Evolutionary conservation across 805 yeast genomes (phyloP).

Genomic region (Pichia ethanolica): DNA sequence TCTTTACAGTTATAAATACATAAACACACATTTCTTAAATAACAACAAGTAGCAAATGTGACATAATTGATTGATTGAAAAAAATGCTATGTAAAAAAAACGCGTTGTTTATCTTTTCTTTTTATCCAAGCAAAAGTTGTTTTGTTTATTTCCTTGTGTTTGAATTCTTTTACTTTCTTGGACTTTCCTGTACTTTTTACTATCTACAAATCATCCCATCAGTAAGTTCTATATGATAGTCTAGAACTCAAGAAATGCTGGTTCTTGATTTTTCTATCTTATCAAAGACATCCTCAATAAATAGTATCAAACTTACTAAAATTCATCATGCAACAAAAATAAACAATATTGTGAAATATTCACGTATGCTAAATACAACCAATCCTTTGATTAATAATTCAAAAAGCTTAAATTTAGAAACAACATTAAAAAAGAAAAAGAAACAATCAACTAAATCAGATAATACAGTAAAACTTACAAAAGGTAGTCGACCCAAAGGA

Average conservation of each 20-base stretch:
- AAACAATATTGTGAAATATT: slow-evolving; percentile 1
- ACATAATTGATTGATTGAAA: no score
- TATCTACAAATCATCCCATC: not conserved
- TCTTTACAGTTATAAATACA: not conserved
- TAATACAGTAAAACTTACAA: not conserved
- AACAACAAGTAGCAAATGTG: no score
- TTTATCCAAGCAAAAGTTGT: no score
- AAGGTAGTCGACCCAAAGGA: slow-evolving; percentile 10
- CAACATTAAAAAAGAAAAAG: not conserved
- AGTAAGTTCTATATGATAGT: not conserved
- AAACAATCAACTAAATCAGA: not conserved
- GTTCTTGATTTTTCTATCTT: not conserved
- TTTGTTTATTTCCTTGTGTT: not conserved
- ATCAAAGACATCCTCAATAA: not conserved
- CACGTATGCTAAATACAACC: slow-evolving; percentile 1
- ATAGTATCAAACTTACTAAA: not conserved
- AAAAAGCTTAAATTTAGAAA: not conserved
- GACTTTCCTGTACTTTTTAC: not conserved
- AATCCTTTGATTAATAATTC: not conserved
- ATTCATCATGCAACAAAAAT: slow-evolving; percentile 3
- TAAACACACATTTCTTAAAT: no score
- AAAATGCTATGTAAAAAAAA: no score
- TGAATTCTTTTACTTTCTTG: not conserved
- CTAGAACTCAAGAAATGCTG: not conserved
- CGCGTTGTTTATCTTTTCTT: not conserved